Base-by-base conservation (phyloP, 148 eudicot genomes). In the Fagopyrum homotropicum region DNA sequence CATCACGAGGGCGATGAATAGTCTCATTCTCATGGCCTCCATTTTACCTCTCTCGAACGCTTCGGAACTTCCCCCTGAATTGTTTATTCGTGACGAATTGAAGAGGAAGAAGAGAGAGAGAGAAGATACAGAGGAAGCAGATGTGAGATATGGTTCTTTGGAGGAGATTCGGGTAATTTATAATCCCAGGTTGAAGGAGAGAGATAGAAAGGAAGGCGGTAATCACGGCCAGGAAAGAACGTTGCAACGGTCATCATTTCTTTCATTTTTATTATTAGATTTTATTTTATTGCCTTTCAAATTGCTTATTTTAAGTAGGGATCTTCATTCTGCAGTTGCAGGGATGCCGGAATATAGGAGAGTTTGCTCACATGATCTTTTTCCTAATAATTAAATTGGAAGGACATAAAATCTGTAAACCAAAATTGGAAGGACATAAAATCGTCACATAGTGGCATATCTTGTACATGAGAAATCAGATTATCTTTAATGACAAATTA, bases 1-100 rank as follows among this genome's bases (percentile, higher is more conserved):
- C 79, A 80, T 71, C 63, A 82, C 69, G 2, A 80, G 55, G 7
- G 75, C 69, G 44, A 79, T 83, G 61, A 76, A 57, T 2, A 76
- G 51, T 19, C 78, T 81, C 76, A 81, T 76, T 60, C 75, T 83
- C 80, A 81, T 76, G 64, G 86, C 80, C 69, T 84, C 87, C 87
- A 84, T 84, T 77, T 72, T 16, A 16, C 9, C 47, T 63, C 4
- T 10, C 6, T 10, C 2, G 69, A 14, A 40, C 9, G 45, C 45
- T 64, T 35, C 40, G 69, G 69, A 64, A 66, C 40, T 35, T 35
- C 40, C 40, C 40, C 40, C 3, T 35, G 40, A 35, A 35, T 35
- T 35, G 19, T 14, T 4, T 35, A 15, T 15, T 66, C 4, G 45
- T 4, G 6, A 0, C 6, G 19, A 63, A 63, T 29, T 63, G 44